Evolutionary conservation across 2,329 filamentous ascomycete genomes (phyloP), one percentile per base, ranked within the genome.

Genomic region (Trematosphaeria pertusa): DNA sequence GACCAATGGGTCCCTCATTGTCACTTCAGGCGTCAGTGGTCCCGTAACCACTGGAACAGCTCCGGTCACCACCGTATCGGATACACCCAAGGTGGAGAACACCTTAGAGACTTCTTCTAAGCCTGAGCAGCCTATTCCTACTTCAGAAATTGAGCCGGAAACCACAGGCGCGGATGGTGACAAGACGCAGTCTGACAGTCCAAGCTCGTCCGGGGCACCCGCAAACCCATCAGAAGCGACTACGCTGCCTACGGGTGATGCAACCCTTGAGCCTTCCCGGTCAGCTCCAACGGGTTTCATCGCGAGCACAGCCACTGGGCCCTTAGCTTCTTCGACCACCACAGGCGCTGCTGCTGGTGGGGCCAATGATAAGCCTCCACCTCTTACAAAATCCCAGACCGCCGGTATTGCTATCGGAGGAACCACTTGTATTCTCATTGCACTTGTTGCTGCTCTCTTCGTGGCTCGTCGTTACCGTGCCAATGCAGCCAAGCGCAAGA

Each of bases 341-440:
- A 45, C 38, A 12, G 55, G 34, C 8, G 48, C 47, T 21, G 55
- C 54, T 14, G 53, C 34, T 28, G 39, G 32, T 15, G 43, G 33
- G 11, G 43, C n/a, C 37, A 30, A 54, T 51, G 24, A 38, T 24
- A 36, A 40, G 37, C 46, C 60, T 20, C 49, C 60, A 22, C 62
- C 58, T 45, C 46, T 67, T 30, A 61, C 54, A 3, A 59, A 56
- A 22, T 56, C 62, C 1, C 67, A 71, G 48, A 71, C 68, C 5
- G 70, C 65, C 10, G 70, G 67, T 26, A 63, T 72, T 19, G 70
- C 65, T 15, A 53, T 71, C 20, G 68, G 62, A 22, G 63, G 66
- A 11, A 64, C 65, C 7, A 64, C 65, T 20, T 65, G 63, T 31
- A 41, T 70, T 28, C 48, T 72, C 24, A 52, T 73, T 28, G 65